Evolutionary conservation across 1,284 basidiomycete genomes (phyloP).

Genomic region (Leccinum pachyderme): DNA sequence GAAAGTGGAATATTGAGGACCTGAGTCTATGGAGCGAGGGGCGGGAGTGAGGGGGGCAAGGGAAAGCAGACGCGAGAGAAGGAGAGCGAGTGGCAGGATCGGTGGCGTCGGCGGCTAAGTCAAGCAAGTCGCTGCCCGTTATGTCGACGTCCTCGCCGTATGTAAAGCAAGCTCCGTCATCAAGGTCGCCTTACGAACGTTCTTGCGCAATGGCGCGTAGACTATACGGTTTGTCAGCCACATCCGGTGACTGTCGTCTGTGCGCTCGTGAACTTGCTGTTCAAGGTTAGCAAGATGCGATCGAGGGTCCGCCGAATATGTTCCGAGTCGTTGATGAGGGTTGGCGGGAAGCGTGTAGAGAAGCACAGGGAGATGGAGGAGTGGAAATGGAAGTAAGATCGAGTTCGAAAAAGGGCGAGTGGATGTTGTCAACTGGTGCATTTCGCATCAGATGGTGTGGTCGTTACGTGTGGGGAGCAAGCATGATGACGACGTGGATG

Average conservation of each 20-base stretch:
- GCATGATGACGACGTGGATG: background rate
- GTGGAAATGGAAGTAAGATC: slow-evolving; percentile 22
- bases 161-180: slow-evolving; percentile 20
- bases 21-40: slow-evolving; percentile 86
- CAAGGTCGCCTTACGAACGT: slow-evolving; percentile 38
- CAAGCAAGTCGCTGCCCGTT: slow-evolving; percentile 19
- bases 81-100: slow-evolving; percentile 1
- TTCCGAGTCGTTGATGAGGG: slow-evolving; percentile 20
- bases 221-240: slow-evolving; percentile 77
- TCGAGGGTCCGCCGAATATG: slow-evolving; percentile 66
- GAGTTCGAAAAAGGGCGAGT: slow-evolving; percentile 20
- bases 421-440: slow-evolving; percentile 73
- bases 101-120: slow-evolving; percentile 12
- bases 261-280: slow-evolving; percentile 60
- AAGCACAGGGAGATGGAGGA: background rate
- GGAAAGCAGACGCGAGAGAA: background rate
- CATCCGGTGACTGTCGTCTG: slow-evolving; percentile 79
- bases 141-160: slow-evolving; percentile 11
- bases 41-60: background rate
- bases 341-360: slow-evolving; percentile 2
- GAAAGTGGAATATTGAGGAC: slow-evolving; percentile 97
- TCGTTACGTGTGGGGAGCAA: background rate
- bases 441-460: slow-evolving; percentile 56
- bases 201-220: slow-evolving; percentile 79
- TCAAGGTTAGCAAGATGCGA: slow-evolving; percentile 70